Evolutionary conservation across 108 stramenopile species (phyloP), one percentile per base, ranked within the genome.

Genomic region (Skeletonema costatum): DNA sequence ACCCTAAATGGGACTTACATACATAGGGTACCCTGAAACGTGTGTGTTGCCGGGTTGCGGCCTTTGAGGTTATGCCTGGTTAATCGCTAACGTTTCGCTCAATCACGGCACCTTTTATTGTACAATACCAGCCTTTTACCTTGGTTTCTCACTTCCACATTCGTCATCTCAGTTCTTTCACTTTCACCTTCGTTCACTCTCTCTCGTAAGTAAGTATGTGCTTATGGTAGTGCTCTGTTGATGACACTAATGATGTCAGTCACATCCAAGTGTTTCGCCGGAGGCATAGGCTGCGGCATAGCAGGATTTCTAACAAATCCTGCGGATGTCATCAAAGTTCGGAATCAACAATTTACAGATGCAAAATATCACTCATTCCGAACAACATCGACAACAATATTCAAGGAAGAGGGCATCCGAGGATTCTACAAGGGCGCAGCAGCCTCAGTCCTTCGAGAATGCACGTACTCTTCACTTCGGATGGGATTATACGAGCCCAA

Each of bases 401-500:
- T 69, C 13, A 60, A 38, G 4, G 69, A 69, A 60, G 75, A 75
- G 13, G 75, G 69, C n/a, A 53, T 59, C 2, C n/a, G 75, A 38
- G 75, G 75, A 16, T 75, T 75, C 58, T 70, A 61, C 58, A 75
- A 69, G 32, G 75, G 68, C 2, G 75, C 68, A 5, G 48, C 68
- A n/a, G 58, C 69, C 2, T 75, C 75, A 13, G 69, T 75, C 8
- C 36, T 75, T 21, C 50, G 75, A 32, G 75, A 75, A 21, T 75
- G 51, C 69, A 75, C 75, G 2, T 75, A 75, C 69, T 70, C 59
- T 2, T 13, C 69, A 11, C 69, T 70, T 12, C 53, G 75, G n/a
- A 75, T 75, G 75, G 75, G 75, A 19, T 62, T 75, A 16, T 75
- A 75, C 32, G 75, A 75, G 60, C 75, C 75, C n/a, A n/a, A n/a